Evolutionary conservation across 192 early-diverging fungal species (phyloP), one percentile per base, ranked within the genome.

Genomic region (Entrophospora sp.): DNA sequence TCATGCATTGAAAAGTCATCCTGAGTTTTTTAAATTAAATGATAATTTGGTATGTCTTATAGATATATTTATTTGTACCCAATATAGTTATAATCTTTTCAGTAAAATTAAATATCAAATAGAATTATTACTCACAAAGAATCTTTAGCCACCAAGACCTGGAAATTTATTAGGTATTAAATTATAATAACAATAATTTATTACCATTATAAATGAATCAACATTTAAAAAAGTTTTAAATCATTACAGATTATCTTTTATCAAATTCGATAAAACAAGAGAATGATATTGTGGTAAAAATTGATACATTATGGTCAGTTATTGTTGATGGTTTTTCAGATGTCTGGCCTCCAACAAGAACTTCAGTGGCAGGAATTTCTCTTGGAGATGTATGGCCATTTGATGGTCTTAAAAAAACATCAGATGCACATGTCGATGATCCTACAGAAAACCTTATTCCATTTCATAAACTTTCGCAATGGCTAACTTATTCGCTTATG

Each of bases 401-500:
- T 38, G 68, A 77, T 22, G 75, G 83, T 5, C 70, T 94, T 14
- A 65, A 61, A n/a, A n/a, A n/a, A 9, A 31, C 53, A 13, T 56
- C 76, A 4, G 14, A 35, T 9, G 53, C 59, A n/a, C n/a, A n/a
- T 2, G 8, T 52, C 8, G n/a, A 49, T 18, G 66, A 64, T 12
- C 67, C 67, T 2, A 71, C 71, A 42, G 75, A 82, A 24, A 66
- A 74, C 25, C 73, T 90, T 36, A 87, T 93, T 18, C 77, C 88
- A 14, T 93, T 95, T 75, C 92, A 97, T 75, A 97, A 97, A 65
- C 81, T 97, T 45, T 91, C 92, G 5, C 95, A 97, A 71, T 97
- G 95, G 95, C 85, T 97, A 38, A 90, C 92, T 1, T 95, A 94
- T 76, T 94, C 92, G 3, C 78, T 95, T 37, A 81, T 94, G 73